These are phyloP conservation scores for Staphylotrichum longicolle DNA, from an alignment of 495 filamentous ascomycete species.

Conservation along the genomic window DNA sequence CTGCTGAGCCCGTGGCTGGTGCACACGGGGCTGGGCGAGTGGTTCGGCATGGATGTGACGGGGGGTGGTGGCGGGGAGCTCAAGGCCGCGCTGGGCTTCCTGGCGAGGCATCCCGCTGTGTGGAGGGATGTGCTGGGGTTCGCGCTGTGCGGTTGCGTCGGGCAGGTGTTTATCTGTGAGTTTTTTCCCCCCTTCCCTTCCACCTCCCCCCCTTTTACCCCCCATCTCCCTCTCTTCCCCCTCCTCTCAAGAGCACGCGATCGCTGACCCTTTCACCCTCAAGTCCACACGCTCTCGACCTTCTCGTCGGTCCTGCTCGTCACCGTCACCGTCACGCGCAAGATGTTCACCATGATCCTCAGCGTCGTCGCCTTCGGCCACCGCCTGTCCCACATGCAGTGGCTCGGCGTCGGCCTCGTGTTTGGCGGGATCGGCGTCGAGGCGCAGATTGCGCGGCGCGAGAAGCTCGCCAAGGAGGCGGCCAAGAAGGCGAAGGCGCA, in stretches of 20 bases:
- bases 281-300: slow-evolving; percentile 84
- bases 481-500: slow-evolving; percentile 53
- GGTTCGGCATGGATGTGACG: slow-evolving; percentile 62
- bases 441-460: slow-evolving; percentile 71
- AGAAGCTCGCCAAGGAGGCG: slow-evolving; percentile 80
- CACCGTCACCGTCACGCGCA: slow-evolving; percentile 93
- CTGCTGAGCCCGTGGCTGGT: slow-evolving; percentile 75
- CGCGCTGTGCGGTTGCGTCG: slow-evolving; percentile 86
- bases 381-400: slow-evolving; percentile 73
- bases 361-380: slow-evolving; percentile 95
- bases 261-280: not conserved
- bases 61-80: slow-evolving; percentile 66
- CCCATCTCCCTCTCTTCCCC: slow-evolving; percentile 2
- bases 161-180: slow-evolving; percentile 93
- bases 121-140: slow-evolving; percentile 85
- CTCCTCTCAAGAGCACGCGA: not conserved
- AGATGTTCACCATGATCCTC: slow-evolving; percentile 98
- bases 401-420: slow-evolving; percentile 86
- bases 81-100: slow-evolving; percentile 71
- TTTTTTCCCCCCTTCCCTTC: slow-evolving; percentile 19
- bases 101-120: slow-evolving; percentile 71
- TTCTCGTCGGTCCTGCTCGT: slow-evolving; percentile 92
- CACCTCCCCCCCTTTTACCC: not conserved
- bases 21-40: slow-evolving; percentile 60
- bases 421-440: slow-evolving; percentile 96